phyloP scores from a whole-genome alignment of 1,284 basidiomycete genomes.

The Sutorius eximius region DNA sequence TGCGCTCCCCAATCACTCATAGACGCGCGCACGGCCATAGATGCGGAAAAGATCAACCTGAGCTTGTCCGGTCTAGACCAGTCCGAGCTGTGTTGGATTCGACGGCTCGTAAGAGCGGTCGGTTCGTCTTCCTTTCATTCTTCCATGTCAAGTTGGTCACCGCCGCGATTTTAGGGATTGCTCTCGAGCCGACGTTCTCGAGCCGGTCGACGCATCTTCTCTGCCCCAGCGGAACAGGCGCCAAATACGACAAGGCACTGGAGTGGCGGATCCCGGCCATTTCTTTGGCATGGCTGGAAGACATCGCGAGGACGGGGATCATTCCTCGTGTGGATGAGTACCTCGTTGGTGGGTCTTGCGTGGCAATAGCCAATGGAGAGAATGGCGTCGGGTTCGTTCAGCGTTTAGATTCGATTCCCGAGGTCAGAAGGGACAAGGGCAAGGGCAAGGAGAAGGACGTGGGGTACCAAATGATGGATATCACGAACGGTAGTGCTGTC shows the following conservation, averaged over 20 bases:
- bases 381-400: not conserved
- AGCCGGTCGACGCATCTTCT: constrained; percentile 67
- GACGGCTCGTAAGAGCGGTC: constrained; percentile 61
- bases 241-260: constrained; percentile 70
- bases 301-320: constrained; percentile 47
- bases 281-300: constrained; percentile 60
- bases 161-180: constrained; percentile 45
- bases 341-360: constrained; percentile 17
- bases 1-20: constrained; percentile 4
- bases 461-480: constrained; percentile 35
- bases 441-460: constrained; percentile 35
- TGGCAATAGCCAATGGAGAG: not conserved
- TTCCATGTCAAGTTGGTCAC: constrained; percentile 2
- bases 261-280: constrained; percentile 71
- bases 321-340: constrained; percentile 36
- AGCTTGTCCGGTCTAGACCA: constrained; percentile 71
- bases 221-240: constrained; percentile 64
- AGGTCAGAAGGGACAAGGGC: constrained; percentile 11
- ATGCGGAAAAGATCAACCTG: constrained; percentile 52
- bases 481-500: constrained; percentile 33
- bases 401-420: not conserved
- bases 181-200: constrained; percentile 57
- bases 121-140: constrained; percentile 41
- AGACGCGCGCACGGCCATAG: constrained; percentile 31
- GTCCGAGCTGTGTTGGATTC: constrained; percentile 59